Percentiles rank a stretch among this genome's conserved stretches.
Conservation (phyloP, 768 basidiomycete genomes). For the Leucosporidium scottii region DNA sequence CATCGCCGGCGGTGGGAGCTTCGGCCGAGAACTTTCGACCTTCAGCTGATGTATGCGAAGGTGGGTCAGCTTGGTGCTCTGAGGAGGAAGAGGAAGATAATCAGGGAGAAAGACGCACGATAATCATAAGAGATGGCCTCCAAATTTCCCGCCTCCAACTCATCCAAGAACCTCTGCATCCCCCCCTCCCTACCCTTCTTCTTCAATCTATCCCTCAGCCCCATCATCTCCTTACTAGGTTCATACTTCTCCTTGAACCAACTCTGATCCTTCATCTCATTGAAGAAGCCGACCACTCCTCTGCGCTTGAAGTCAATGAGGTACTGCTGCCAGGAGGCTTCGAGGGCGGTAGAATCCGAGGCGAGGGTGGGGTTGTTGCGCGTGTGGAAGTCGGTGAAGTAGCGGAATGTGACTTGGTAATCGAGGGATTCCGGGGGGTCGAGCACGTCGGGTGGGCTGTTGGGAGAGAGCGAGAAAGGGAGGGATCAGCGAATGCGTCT, state of each 20-base stretch:
- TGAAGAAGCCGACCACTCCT: constrained; percentile 14
- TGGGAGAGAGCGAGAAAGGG: not conserved
- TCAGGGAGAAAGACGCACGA: constrained; percentile 1
- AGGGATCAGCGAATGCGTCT: too few species aligned
- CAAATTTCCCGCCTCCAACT: constrained; percentile 23
- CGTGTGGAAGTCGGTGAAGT: constrained; percentile 33
- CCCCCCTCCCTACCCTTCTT: constrained; percentile 18
- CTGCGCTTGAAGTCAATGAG: constrained; percentile 7
- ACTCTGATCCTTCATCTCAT: not conserved
- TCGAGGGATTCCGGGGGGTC: constrained; percentile 26
- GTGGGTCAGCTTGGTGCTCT: not conserved
- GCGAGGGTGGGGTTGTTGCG: constrained; percentile 1
- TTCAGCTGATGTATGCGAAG: not conserved
- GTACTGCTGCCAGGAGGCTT: constrained; percentile 34
- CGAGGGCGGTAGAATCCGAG: constrained; percentile 18
- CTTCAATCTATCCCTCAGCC: constrained; percentile 7
- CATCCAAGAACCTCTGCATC: constrained; percentile 16
- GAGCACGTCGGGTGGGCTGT: not conserved
- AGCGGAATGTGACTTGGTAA: constrained; percentile 23
- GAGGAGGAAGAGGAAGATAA: not conserved
- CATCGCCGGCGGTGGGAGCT: not conserved
- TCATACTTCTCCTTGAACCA: constrained; percentile 37
- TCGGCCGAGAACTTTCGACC: not conserved
- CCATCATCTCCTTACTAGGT: constrained; percentile 1
- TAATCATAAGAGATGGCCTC: constrained; percentile 21